A percentile compares a stretch with the other conserved stretches of the same genome.
Evolutionary conservation across 75 land plant genomes (phyloP).

Genomic region (Adiantum capillusveneris): DNA sequence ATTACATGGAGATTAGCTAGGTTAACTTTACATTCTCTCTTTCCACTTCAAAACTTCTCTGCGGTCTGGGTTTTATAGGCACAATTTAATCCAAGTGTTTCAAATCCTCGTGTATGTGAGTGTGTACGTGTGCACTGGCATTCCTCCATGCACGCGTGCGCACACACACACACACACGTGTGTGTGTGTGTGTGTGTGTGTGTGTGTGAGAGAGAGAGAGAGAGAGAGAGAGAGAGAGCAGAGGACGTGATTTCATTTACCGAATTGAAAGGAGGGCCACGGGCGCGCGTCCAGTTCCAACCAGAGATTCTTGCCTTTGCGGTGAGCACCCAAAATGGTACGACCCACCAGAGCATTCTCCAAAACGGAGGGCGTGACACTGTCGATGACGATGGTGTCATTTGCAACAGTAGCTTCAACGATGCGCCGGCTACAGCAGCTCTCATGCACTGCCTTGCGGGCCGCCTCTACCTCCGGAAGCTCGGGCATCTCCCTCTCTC

Average conservation of each 20-base stretch:
- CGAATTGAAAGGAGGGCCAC: conserved; percentile 90
- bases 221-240: background rate
- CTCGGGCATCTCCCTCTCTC: conserved; percentile 67
- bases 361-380: conserved; percentile 50
- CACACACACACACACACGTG: background rate
- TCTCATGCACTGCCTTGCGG: conserved; percentile 63
- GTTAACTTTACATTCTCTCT: too few species aligned
- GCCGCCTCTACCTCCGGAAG: conserved; percentile 98
- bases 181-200: background rate
- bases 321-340: conserved; percentile 54
- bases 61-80: too few species aligned
- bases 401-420: conserved; percentile 49
- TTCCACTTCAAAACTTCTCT: too few species aligned
- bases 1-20: too few species aligned
- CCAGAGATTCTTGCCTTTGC: conserved; percentile 97
- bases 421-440: conserved; percentile 60
- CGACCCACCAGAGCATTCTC: conserved; percentile 62
- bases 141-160: background rate
- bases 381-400: conserved; percentile 74
- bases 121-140: background rate
- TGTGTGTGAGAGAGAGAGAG: background rate
- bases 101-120: background rate
- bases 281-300: conserved; percentile 78
- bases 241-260: conserved; percentile 17
- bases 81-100: too few species aligned